A percentile compares a stretch with the other conserved stretches of the same genome.
Conservation (phyloP, 805 yeast genomes). For the Barnettozyma siamensis region DNA sequence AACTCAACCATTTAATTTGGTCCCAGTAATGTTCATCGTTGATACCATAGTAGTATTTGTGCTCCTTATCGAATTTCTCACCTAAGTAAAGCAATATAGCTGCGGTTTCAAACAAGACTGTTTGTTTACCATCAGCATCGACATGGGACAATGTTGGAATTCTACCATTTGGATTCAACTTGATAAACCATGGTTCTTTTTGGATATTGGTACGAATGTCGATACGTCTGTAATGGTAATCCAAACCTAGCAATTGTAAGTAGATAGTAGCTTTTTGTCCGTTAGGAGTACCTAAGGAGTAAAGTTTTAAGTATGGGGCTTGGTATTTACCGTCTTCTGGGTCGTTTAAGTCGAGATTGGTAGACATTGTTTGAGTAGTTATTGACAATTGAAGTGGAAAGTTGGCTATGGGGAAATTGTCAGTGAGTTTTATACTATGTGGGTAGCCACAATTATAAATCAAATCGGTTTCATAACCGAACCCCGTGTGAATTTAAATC, state of each 20-base stretch:
- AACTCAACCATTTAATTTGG: conserved; percentile 46
- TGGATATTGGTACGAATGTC: conserved; percentile 40
- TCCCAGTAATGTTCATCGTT: conserved; percentile 43
- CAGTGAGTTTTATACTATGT: too few species aligned
- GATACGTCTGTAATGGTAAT: conserved; percentile 32
- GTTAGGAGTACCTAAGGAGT: conserved; percentile 38
- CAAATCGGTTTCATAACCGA: too few species aligned
- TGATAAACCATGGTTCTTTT: conserved; percentile 51
- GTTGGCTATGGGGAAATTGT: too few species aligned
- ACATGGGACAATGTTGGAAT: conserved; percentile 48
- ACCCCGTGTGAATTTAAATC: too few species aligned
- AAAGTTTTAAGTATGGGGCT: conserved; percentile 40
- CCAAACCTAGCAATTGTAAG: conserved; percentile 28
- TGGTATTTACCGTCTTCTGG: conserved; percentile 22
- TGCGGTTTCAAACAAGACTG: conserved; percentile 50
- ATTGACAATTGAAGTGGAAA: too few species aligned
- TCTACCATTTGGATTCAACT: conserved; percentile 57
- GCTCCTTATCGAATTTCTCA: conserved; percentile 53
- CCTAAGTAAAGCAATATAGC: conserved; percentile 56
- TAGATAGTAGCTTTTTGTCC: conserved; percentile 35
- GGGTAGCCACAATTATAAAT: too few species aligned
- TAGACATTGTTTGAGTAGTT: conserved; percentile 1
- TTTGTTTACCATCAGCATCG: conserved; percentile 33
- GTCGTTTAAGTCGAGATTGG: conserved; percentile 23
- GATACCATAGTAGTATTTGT: conserved; percentile 32